Conservation (phyloP, 306 rosid genomes). For the Alnus rubra region DNA sequence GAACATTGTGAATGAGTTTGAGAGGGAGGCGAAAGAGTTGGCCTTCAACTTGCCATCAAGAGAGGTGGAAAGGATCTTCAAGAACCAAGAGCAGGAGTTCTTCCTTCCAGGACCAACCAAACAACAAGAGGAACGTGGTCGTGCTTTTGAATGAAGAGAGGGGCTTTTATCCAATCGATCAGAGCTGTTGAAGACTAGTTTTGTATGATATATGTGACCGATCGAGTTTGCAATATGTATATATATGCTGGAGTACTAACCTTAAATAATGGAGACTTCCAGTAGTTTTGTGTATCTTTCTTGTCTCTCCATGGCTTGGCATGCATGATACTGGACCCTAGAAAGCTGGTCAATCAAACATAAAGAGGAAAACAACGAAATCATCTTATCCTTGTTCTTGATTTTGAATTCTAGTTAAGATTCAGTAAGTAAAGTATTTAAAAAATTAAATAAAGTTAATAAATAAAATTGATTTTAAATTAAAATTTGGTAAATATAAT, state of each 20-base stretch:
- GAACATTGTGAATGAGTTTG: slow-evolving; percentile 55
- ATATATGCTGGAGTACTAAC: neutral
- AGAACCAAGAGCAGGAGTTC: slow-evolving; percentile 38
- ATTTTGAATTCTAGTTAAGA: no score
- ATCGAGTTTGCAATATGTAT: neutral
- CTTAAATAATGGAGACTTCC: neutral
- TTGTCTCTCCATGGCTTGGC: neutral
- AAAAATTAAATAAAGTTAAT: no score
- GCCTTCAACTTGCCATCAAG: slow-evolving; percentile 46
- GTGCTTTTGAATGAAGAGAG: slow-evolving; percentile 28
- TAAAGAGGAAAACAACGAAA: no score
- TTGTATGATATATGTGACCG: neutral
- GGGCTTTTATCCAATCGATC: no score
- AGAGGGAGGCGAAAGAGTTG: slow-evolving; percentile 47
- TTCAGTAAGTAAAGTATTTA: no score
- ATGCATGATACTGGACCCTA: no score
- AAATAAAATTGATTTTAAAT: no score
- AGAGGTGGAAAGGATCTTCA: slow-evolving; percentile 47
- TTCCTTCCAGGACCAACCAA: slow-evolving; percentile 47
- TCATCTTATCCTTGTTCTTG: no score
- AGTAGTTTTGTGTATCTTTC: neutral
- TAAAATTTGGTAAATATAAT: no score
- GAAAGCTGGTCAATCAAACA: no score
- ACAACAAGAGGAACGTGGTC: slow-evolving; percentile 20
- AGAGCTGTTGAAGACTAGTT: no score